Evolutionary conservation across 768 basidiomycete genomes (phyloP), one percentile per base, ranked within the genome.

Genomic region (Serpula lacrymans): DNA sequence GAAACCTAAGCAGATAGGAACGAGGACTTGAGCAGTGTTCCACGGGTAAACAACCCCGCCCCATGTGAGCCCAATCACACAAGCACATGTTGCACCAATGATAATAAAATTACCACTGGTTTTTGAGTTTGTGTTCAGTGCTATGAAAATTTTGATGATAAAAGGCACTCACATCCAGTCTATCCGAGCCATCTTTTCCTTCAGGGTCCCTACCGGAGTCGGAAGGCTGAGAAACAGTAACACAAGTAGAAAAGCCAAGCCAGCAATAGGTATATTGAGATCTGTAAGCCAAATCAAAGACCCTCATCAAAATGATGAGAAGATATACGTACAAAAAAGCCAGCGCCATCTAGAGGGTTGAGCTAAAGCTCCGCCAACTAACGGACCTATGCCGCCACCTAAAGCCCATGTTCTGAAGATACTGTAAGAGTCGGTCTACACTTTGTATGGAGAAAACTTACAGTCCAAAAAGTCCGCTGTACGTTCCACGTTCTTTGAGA

Each of bases 11-110:
- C 68, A 46, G 2, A 79, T 56, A 0, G 75, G 72, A 2, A 61
- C 59, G 14, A 78, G 55, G 9, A 75, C 63, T 2, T 46, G 47
- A 10, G 51, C 54, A 0, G 67, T 69, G 3, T 41, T 44, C 77
- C 77, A 80, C 0, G 68, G 37, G 41, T 65, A 71, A 0, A 51
- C 47, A 17, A 66, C 54, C 1, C 78, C 76, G 13, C 67, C 77
- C 68, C 70, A 76, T 1, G 71, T 75, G 6, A 80, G 53, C 0
- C 53, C 73, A 30, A 76, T 55, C 25, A 69, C 64, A n/a, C 44
- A 49, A 4, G 60, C 45, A 6, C 55, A 53, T 2, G 71, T 62
- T 6, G 63, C 57, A 1, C 58, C 50, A 20, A 73, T 62, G 12
- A 75, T 50, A 6, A 74, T 40, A 2, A 64, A 27, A 39, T 72